Base-by-base conservation (phyloP, 2,329 filamentous ascomycete species). In the Aspergillus viridinutans region DNA sequence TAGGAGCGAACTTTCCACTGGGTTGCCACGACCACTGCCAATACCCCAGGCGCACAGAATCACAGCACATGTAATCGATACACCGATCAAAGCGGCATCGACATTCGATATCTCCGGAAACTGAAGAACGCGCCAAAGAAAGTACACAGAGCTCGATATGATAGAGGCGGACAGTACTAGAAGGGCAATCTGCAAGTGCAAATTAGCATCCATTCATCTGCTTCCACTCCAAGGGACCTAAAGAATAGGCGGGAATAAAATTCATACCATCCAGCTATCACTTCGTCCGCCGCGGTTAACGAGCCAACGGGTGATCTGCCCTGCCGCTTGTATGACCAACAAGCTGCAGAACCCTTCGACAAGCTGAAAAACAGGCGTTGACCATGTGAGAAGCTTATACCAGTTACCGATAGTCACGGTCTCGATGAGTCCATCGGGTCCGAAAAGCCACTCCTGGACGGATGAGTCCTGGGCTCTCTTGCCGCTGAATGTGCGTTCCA, bases 341-440 rank as follows among this genome's bases (percentile, higher is more conserved):
- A 99, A 78, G 69, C 91, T 97, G 80, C 94, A 97, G 77, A 99
- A 99, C 6, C 94, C 94, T 75, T 99, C 94, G 53, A 90, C 85
- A 8, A 99, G 81, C 77, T 99, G 94, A 78, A 97, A 99, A 52
- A 96, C 83, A 0, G 94, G 94, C 3, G 90, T 95, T 35, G 92
- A 96, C 79, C 95, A 97, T 69, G 88, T 84, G 74, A 99, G 76
- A 51, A 90, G 79, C 71, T 88, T 92, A 72, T 97, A 92, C 94
- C 94, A 99, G 53, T 84, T 85, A 29, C 92, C 92, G 61, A 97
- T 84, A 23, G 90, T 88, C 59, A 89, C 78, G 35, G 84, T 88
- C 78, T 97, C 91, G 26, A 96, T 72, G 57, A 97, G 72, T 2
- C 92, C 92, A 58, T 90, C 86, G 60, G 85, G 84, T n/a, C 92